Evolutionary conservation across 2,329 filamentous ascomycete genomes (phyloP).

Genomic region (Epichloe brachyelytri): DNA sequence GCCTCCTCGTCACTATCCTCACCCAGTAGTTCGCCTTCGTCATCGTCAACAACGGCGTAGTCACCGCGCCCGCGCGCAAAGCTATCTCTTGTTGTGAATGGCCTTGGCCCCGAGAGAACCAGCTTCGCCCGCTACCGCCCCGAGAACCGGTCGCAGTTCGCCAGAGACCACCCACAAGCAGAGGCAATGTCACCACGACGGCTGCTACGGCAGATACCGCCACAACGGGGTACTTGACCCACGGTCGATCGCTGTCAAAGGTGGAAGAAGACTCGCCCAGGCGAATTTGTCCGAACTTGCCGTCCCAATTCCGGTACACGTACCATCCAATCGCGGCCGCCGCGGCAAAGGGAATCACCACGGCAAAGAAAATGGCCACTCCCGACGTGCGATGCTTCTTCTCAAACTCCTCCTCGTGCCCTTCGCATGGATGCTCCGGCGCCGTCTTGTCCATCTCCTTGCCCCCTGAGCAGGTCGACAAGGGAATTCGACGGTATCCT

Average conservation of each 20-base stretch:
- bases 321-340: slow-evolving; percentile 70
- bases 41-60: slow-evolving; percentile 78
- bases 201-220: slow-evolving; percentile 53
- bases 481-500: slow-evolving; percentile 78
- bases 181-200: slow-evolving; percentile 48
- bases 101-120: slow-evolving; percentile 44
- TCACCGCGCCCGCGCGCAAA: slow-evolving; percentile 82
- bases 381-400: slow-evolving; percentile 57
- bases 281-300: slow-evolving; percentile 84
- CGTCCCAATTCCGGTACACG: slow-evolving; percentile 72
- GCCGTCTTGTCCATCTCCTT: slow-evolving; percentile 57
- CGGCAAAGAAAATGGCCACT: slow-evolving; percentile 71
- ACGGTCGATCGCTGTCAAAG: slow-evolving; percentile 59
- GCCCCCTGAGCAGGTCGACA: slow-evolving; percentile 76
- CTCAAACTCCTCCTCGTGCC: slow-evolving; percentile 71
- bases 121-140: slow-evolving; percentile 33
- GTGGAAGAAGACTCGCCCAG: slow-evolving; percentile 54
- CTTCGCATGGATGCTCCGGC: slow-evolving; percentile 47
- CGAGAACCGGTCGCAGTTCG: slow-evolving; percentile 42
- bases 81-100: slow-evolving; percentile 78
- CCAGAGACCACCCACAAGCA: slow-evolving; percentile 63
- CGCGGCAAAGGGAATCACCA: slow-evolving; percentile 59
- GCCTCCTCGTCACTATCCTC: slow-evolving; percentile 90
- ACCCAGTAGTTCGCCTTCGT: slow-evolving; percentile 86
- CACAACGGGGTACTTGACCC: slow-evolving; percentile 73